A percentile compares a stretch with the other conserved stretches of the same genome.
Evolutionary conservation across 139 green algal species (phyloP).

Genomic region (Coelastrella sp.): DNA sequence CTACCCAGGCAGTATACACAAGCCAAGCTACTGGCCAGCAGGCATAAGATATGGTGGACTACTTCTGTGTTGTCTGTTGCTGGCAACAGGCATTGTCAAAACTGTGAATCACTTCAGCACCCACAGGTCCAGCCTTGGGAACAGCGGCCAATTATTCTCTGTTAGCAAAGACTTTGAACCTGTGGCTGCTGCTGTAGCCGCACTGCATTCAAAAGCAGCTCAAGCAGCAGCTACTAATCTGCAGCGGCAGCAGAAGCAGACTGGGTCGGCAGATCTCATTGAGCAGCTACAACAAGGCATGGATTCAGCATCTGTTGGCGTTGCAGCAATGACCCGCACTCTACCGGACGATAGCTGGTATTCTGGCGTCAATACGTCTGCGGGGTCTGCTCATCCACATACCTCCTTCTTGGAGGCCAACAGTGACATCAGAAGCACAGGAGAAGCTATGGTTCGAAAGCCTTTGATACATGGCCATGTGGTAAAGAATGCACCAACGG

Average conservation of each 20-base stretch:
- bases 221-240: not conserved
- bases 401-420: slow-evolving; percentile 9
- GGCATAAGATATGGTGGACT: not conserved
- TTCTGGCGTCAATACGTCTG: not conserved
- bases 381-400: not conserved
- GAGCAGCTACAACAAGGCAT: slow-evolving; percentile 25
- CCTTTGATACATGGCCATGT: slow-evolving; percentile 28
- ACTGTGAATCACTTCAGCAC: not conserved
- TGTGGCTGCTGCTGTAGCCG: not conserved
- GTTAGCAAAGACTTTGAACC: not conserved
- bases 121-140: not conserved
- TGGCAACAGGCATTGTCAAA: not conserved
- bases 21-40: not conserved
- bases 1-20: not conserved
- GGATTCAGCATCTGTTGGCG: not conserved
- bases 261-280: not conserved
- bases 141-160: not conserved
- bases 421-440: not conserved
- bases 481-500: slow-evolving; percentile 2
- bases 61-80: not conserved
- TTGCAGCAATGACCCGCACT: slow-evolving; percentile 1
- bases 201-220: not conserved
- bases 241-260: slow-evolving; percentile 27
- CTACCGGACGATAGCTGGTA: not conserved
- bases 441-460: not conserved